These are phyloP conservation scores for Botrytis elliptica DNA, from an alignment of 2,329 filamentous ascomycete species.

Conservation along the genomic window DNA sequence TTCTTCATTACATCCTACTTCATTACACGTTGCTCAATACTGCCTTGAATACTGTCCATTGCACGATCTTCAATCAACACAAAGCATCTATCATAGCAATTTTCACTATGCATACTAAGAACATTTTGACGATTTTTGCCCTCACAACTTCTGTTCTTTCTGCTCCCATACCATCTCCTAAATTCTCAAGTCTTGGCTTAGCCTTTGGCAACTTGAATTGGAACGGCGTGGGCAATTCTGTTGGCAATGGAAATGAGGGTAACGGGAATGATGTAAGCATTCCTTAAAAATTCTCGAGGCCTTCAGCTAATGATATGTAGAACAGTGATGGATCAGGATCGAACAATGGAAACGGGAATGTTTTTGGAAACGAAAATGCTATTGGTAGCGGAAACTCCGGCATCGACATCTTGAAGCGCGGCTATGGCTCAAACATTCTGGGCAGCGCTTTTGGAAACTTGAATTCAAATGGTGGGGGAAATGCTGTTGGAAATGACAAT, in stretches of 20 bases:
- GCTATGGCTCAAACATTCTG: background rate
- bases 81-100: background rate
- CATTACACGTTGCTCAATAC: background rate
- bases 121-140: background rate
- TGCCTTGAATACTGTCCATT: background rate
- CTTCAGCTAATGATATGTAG: background rate
- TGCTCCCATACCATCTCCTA: background rate
- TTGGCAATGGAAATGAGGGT: background rate
- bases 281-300: background rate
- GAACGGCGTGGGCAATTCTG: background rate
- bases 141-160: background rate
- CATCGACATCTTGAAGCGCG: background rate
- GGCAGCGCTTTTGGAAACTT: no score
- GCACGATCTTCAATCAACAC: background rate
- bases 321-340: background rate
- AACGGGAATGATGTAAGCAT: background rate
- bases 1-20: background rate
- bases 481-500: no score
- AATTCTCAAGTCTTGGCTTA: background rate
- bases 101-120: constrained; percentile 3
- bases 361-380: background rate
- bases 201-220: background rate
- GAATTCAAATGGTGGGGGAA: no score
- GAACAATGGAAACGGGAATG: background rate
- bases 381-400: background rate